phyloP scores from a whole-genome alignment of 148 eudicot species.

The Heliosperma pusillum region DNA sequence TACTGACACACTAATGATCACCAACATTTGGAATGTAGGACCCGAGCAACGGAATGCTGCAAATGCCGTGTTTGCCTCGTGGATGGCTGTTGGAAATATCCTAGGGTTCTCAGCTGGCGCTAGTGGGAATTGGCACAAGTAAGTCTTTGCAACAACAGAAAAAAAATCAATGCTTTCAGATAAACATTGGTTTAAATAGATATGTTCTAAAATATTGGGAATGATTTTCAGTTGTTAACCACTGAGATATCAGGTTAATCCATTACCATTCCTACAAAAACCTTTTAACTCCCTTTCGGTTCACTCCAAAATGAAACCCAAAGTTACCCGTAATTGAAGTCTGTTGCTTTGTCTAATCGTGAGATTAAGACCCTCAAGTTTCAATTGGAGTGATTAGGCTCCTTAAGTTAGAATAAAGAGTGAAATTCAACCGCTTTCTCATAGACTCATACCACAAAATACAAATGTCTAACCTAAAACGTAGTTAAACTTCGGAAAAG shows the following conservation, averaged over 20 bases:
- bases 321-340: too few relatives aligned
- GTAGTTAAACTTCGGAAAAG: too few relatives aligned
- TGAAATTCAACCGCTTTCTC: too few relatives aligned
- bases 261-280: neutral
- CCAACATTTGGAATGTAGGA: slow-evolving; percentile 41
- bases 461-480: too few relatives aligned
- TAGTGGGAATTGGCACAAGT: slow-evolving; percentile 90
- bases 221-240: neutral
- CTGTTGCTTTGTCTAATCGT: too few relatives aligned
- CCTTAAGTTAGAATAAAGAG: too few relatives aligned
- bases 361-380: too few relatives aligned
- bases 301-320: neutral
- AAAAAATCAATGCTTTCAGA: neutral
- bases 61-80: slow-evolving; percentile 88
- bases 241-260: neutral
- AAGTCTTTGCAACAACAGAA: slow-evolving; percentile 12
- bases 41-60: slow-evolving; percentile 91
- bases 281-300: neutral
- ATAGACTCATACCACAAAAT: too few relatives aligned
- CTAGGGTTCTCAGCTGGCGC: slow-evolving; percentile 94
- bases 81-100: slow-evolving; percentile 99
- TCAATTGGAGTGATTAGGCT: too few relatives aligned
- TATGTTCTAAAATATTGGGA: neutral
- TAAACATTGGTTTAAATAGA: neutral
- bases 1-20: slow-evolving; percentile 16